A percentile compares a stretch with the other conserved stretches of the same genome.
Evolutionary conservation across 192 early-diverging fungal genomes (phyloP).

Genomic region (Coemansia sp.): DNA sequence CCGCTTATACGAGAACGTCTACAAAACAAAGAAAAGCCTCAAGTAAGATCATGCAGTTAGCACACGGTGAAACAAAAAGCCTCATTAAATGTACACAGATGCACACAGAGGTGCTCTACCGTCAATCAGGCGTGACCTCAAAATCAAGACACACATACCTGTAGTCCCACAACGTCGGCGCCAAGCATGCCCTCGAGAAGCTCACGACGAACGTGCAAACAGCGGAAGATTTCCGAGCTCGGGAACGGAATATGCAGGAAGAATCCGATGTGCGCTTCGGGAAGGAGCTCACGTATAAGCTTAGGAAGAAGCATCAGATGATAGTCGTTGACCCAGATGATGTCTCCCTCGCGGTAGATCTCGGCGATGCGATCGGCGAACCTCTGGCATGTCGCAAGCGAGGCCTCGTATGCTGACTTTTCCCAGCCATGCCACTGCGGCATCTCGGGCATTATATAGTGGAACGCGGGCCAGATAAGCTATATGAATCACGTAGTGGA

Average conservation of each 20-base stretch:
- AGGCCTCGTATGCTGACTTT: slow-evolving; percentile 78
- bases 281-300: slow-evolving; percentile 81
- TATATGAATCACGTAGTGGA: slow-evolving; percentile 24
- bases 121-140: slow-evolving; percentile 9
- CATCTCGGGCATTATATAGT: slow-evolving; percentile 91
- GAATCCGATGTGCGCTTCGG: slow-evolving; percentile 88
- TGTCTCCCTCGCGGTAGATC: slow-evolving; percentile 78
- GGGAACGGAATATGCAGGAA: slow-evolving; percentile 98
- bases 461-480: slow-evolving; percentile 96
- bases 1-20: slow-evolving; percentile 92
- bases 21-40: slow-evolving; percentile 12
- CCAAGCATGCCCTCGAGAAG: slow-evolving; percentile 89
- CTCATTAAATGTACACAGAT: background rate
- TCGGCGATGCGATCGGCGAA: slow-evolving; percentile 82
- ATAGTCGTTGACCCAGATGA: slow-evolving; percentile 98
- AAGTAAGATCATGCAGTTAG: background rate
- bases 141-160: slow-evolving; percentile 25
- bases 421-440: slow-evolving; percentile 76
- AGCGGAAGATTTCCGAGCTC: slow-evolving; percentile 91
- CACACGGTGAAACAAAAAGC: too few relatives aligned
- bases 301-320: slow-evolving; percentile 91
- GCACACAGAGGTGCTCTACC: background rate
- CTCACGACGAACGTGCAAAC: slow-evolving; percentile 80
- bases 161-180: slow-evolving; percentile 85
- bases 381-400: slow-evolving; percentile 75